Conservation (phyloP, 2,329 filamentous ascomycete genomes). For the Graphium sp. region DNA sequence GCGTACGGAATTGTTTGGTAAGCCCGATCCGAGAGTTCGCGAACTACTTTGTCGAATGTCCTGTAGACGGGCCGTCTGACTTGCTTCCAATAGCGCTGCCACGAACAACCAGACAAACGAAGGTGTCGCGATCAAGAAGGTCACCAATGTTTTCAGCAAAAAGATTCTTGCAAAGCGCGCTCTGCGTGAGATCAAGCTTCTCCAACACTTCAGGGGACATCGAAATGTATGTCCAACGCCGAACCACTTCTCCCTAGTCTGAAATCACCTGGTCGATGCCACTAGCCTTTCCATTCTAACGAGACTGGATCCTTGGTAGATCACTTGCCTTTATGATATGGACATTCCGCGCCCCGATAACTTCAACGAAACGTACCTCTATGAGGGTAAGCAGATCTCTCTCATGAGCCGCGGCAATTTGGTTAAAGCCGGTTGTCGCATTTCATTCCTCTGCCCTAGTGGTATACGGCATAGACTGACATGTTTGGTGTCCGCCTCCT, state of each 20-base stretch:
- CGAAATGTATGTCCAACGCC: conserved; percentile 47
- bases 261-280: no score
- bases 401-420: background rate
- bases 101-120: conserved; percentile 83
- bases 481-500: background rate
- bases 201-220: conserved; percentile 91
- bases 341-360: conserved; percentile 93
- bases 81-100: conserved; percentile 48
- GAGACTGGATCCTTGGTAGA: conserved; percentile 33
- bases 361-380: conserved; percentile 98
- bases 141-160: conserved; percentile 99
- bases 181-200: conserved; percentile 91
- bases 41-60: no score
- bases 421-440: no score
- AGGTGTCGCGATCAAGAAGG: conserved; percentile 96
- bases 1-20: conserved; percentile 99
- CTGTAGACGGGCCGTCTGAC: no score
- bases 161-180: conserved; percentile 98
- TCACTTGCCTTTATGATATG: conserved; percentile 98
- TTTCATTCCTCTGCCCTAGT: no score
- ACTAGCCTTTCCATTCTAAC: no score
- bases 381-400: conserved; percentile 54
- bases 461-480: no score
- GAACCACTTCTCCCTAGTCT: conserved; percentile 1
- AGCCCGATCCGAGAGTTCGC: conserved; percentile 9